A percentile compares a stretch with the other conserved stretches of the same genome.
phyloP scores from a whole-genome alignment of 1,284 basidiomycete genomes.

The Coniferiporia weirii region DNA sequence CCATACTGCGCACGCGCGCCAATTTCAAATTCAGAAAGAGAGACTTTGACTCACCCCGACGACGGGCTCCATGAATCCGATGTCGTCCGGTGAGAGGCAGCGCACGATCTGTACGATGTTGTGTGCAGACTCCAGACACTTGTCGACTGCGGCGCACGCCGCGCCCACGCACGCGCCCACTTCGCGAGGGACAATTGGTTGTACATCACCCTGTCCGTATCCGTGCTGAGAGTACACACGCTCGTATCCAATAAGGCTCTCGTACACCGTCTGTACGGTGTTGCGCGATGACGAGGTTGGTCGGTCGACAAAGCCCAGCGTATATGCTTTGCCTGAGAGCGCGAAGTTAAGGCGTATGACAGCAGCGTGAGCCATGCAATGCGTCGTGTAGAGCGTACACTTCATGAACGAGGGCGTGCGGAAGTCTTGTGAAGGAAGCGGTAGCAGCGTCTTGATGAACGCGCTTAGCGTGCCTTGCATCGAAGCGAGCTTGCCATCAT shows the following conservation, averaged over 20 bases:
- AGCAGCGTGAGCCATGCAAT: slow-evolving; percentile 10
- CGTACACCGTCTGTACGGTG: not conserved
- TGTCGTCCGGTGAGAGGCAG: not conserved
- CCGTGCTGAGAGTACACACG: not conserved
- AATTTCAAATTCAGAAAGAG: not conserved
- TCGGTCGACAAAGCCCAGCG: not conserved
- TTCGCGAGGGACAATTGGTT: not conserved
- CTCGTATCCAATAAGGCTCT: slow-evolving; percentile 11
- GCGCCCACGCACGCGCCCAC: not conserved
- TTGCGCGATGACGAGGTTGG: not conserved
- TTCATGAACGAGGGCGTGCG: slow-evolving; percentile 3
- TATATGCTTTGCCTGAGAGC: slow-evolving; percentile 6
- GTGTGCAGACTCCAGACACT: slow-evolving; percentile 9
- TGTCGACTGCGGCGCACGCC: slow-evolving; percentile 5
- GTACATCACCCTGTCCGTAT: not conserved
- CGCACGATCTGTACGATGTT: slow-evolving; percentile 5
- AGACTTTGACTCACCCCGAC: slow-evolving; percentile 3
- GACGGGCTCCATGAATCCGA: slow-evolving; percentile 15
- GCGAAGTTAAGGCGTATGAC: slow-evolving; percentile 8
- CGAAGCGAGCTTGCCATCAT: not conserved
- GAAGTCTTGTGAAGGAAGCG: not conserved
- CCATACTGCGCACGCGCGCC: not conserved
- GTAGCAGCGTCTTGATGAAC: slow-evolving; percentile 12
- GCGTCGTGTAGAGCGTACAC: slow-evolving; percentile 6
- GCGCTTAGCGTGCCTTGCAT: slow-evolving; percentile 3